Percentiles rank a stretch among this genome's conserved stretches.
These are phyloP conservation scores for Rosa chinensis DNA, from an alignment of 306 rosid genomes.

Conservation along the genomic window DNA sequence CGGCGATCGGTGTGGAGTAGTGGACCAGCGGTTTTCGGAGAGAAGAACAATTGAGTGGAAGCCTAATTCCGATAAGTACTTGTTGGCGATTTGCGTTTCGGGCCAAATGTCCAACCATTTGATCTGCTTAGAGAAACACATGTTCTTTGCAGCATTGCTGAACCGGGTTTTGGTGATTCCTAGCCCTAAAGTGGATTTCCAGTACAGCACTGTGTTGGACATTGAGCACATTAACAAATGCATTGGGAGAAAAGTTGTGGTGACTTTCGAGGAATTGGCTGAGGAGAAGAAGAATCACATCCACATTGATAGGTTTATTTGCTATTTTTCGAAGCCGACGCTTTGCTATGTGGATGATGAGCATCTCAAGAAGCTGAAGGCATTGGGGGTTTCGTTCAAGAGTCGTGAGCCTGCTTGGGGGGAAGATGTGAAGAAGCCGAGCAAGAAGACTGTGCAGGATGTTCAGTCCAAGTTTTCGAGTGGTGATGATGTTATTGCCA, in stretches of 20 bases:
- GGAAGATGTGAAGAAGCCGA: slow-evolving; percentile 68
- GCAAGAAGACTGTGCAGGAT: slow-evolving; percentile 66
- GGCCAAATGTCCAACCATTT: slow-evolving; percentile 97
- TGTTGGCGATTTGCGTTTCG: slow-evolving; percentile 77
- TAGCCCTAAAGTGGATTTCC: slow-evolving; percentile 71
- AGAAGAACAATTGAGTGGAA: slow-evolving; percentile 83
- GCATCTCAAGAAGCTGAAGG: slow-evolving; percentile 58
- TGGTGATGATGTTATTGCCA: slow-evolving; percentile 77
- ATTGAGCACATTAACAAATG: slow-evolving; percentile 76
- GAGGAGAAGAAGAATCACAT: slow-evolving; percentile 61
- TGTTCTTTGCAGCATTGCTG: slow-evolving; percentile 88
- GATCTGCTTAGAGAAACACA: slow-evolving; percentile 95
- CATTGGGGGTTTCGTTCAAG: slow-evolving; percentile 60
- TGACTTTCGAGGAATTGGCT: slow-evolving; percentile 71
- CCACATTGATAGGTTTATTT: slow-evolving; percentile 66
- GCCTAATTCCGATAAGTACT: slow-evolving; percentile 60
- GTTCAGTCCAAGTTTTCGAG: slow-evolving; percentile 56
- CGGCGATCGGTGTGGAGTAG: slow-evolving; percentile 55
- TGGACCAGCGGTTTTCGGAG: slow-evolving; percentile 56
- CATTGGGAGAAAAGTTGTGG: slow-evolving; percentile 74
- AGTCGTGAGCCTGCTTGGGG: slow-evolving; percentile 70
- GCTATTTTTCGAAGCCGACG: slow-evolving; percentile 71
- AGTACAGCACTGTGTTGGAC: slow-evolving; percentile 71
- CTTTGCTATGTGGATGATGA: slow-evolving; percentile 82
- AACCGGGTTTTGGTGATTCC: slow-evolving; percentile 80